Evolutionary conservation across 192 early-diverging fungal species (phyloP), one percentile per base, ranked within the genome.

Genomic region (Umbelopsis sp.): DNA sequence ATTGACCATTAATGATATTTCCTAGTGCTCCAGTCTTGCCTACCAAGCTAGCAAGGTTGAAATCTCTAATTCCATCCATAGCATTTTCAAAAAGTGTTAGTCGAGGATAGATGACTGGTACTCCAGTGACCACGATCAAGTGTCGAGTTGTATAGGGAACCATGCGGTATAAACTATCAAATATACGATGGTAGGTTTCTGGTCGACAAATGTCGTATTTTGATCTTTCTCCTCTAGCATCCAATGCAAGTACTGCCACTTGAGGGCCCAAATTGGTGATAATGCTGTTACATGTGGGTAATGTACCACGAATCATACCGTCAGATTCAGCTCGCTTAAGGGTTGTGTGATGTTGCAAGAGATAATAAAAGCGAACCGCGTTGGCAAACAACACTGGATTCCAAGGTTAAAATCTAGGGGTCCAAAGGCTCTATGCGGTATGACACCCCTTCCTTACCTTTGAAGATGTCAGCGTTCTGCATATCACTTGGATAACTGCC

Each of bases 261-360:
- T 75, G 76, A 3, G 86, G 83, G 9, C 94, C 92, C 32, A 93
- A 74, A 69, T 86, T 86, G 59, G 86, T 85, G 56, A 93, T 74
- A 73, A 84, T 87, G 34, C 70, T 81, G 80, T 87, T 87, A 11
- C 72, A 74, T 4, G 66, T 43, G 0, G 72, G 50, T 16, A 54
- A 26, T 29, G 44, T 53, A 10, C 72, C 72, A 22, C 62, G 66
- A 80, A 74, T 85, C 72, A 74, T 68, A 2, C 66, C 72, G 36
- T 74, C 45, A n/a, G 34, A 26, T 4, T 31, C 43, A 21, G 87
- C 82, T 53, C 80, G 70, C 45, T 78, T 54, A 56, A 84, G 73
- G 41, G 82, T 92, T 20, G 90, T 85, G 73, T 93, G 91, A 4
- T 89, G 89, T 81, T 96, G 94, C 84, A 90, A 96, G 56, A 93